These are phyloP conservation scores for Phytophthora litchii DNA, from an alignment of 352 stramenopile species.

Conservation along the genomic window DNA sequence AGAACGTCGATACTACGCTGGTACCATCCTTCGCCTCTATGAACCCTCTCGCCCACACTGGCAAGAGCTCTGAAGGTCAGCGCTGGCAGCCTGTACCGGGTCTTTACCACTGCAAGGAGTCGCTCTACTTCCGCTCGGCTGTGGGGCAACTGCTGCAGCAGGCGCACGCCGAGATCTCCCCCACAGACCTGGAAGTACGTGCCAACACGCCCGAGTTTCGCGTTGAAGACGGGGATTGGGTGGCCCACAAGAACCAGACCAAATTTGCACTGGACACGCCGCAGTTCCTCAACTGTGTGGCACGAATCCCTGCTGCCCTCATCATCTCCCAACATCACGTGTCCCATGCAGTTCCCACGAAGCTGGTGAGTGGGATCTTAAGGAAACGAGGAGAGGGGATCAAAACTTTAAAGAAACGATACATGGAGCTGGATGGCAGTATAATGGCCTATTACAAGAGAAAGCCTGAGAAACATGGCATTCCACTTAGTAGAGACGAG, in stretches of 20 bases:
- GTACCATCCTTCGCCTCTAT: constrained; percentile 68
- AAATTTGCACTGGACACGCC: constrained; percentile 69
- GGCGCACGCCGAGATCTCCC: constrained; percentile 73
- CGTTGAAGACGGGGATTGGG: constrained; percentile 80
- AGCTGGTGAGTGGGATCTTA: constrained; percentile 57
- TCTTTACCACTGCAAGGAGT: constrained; percentile 85
- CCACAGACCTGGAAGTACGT: constrained; percentile 76
- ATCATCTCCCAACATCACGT: constrained; percentile 56
- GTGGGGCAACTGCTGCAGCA: constrained; percentile 70
- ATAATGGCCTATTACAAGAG: constrained; percentile 82
- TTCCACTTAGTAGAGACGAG: constrained; percentile 63
- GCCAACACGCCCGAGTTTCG: constrained; percentile 87
- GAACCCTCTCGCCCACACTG: constrained; percentile 63
- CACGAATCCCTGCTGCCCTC: constrained; percentile 59
- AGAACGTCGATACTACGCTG: constrained; percentile 36
- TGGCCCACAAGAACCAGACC: constrained; percentile 75
- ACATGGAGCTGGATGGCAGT: constrained; percentile 80
- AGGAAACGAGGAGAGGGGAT: constrained; percentile 80
- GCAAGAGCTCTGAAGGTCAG: constrained; percentile 27
- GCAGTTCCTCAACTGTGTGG: constrained; percentile 71
- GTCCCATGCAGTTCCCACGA: constrained; percentile 33
- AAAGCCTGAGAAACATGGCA: constrained; percentile 75
- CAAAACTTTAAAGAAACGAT: constrained; percentile 74
- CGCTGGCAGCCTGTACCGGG: constrained; percentile 80
- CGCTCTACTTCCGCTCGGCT: constrained; percentile 67